phyloP scores from a whole-genome alignment of 2,329 filamentous ascomycete species.

The Cladophialophora immunda region DNA sequence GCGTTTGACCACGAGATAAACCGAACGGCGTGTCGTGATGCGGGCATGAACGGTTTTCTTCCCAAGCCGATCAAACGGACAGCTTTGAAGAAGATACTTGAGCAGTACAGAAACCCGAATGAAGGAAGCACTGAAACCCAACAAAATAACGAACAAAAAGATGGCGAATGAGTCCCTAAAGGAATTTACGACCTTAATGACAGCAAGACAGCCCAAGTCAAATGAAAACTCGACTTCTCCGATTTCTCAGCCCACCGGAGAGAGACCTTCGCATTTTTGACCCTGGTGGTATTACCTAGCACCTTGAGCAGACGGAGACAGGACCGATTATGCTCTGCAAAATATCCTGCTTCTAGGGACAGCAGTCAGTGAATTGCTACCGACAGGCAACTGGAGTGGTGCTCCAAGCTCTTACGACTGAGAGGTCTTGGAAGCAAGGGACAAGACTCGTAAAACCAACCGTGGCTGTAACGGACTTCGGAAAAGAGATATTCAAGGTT shows the following conservation, averaged over 20 bases:
- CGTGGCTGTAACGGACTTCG: not conserved
- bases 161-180: not conserved
- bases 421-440: not conserved
- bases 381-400: not conserved
- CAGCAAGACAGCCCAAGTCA: not conserved
- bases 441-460: not conserved
- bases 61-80: conserved; percentile 78
- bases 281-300: not conserved
- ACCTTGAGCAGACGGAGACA: not conserved
- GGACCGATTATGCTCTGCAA: not conserved
- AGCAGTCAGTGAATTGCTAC: not conserved
- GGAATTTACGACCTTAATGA: not conserved
- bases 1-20: conserved; percentile 91
- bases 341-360: not conserved
- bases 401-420: not conserved
- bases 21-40: conserved; percentile 81
- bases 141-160: not conserved
- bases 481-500: not conserved
- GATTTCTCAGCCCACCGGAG: not conserved
- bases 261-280: not conserved
- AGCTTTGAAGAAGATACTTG: conserved; percentile 82
- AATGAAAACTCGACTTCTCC: not conserved
- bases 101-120: conserved; percentile 55
- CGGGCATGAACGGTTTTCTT: conserved; percentile 90
- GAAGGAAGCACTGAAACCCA: not conserved